Evolutionary conservation across 1,284 basidiomycete genomes (phyloP).

Genomic region (Leccinum pachyderme): DNA sequence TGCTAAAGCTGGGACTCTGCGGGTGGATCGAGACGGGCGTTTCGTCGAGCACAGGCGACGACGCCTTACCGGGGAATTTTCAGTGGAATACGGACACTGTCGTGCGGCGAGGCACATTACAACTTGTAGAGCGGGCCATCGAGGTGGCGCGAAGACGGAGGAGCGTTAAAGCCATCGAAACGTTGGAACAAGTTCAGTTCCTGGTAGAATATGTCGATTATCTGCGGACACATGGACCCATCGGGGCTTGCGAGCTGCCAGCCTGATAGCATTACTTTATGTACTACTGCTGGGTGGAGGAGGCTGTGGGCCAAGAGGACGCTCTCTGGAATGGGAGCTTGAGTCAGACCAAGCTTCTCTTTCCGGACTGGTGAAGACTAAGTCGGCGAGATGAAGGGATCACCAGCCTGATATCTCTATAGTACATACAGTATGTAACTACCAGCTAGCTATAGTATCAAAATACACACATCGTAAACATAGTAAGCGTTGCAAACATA

Average conservation of each 20-base stretch:
- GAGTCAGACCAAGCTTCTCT: background rate
- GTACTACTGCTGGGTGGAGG: background rate
- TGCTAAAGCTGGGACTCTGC: slow-evolving; percentile 87
- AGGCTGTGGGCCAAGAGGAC: too few species aligned
- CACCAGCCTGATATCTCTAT: background rate
- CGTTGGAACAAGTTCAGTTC: slow-evolving; percentile 88
- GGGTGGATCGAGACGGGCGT: slow-evolving; percentile 53
- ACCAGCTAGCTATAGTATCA: background rate
- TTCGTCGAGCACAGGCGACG: slow-evolving; percentile 3
- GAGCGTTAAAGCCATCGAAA: slow-evolving; percentile 87
- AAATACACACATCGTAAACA: background rate
- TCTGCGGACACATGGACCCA: slow-evolving; percentile 39
- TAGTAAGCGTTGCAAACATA: background rate
- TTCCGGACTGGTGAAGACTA: background rate
- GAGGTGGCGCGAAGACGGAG: slow-evolving; percentile 70
- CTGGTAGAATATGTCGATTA: slow-evolving; percentile 77
- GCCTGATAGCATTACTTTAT: slow-evolving; percentile 4
- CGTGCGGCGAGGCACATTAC: slow-evolving; percentile 49
- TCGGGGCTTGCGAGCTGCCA: background rate
- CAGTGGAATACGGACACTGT: slow-evolving; percentile 21
- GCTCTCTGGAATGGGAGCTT: too few species aligned
- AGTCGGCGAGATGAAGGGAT: background rate
- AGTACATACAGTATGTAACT: slow-evolving; percentile 4
- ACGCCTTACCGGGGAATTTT: background rate
- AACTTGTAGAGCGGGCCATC: slow-evolving; percentile 74